Evolutionary conservation across 176 grass and related monocot species (phyloP), one percentile per base, ranked within the genome.

Genomic region (Ananas comosus): DNA sequence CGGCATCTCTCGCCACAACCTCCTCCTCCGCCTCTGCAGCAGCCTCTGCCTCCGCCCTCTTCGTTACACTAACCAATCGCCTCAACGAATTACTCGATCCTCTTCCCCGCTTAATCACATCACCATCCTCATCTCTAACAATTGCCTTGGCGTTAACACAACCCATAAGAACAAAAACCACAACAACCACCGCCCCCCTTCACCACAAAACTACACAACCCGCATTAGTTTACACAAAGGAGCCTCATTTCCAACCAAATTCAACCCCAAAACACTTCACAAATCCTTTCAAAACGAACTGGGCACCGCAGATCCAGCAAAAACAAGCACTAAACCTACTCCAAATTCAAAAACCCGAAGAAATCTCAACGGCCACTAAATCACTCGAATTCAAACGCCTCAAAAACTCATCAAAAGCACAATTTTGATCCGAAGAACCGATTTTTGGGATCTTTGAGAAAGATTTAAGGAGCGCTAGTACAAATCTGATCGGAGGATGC

Each of bases 71-170:
- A 59, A 91, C 85, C 72, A 99, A 80, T 49, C 90, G 87, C 72
- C 81, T 91, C 13, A 93, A 69, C 10, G 95, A 93, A 75, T 85
- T 91, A 80, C 89, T 89, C 0, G 83, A 87, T 10, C 82, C 81
- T 33, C 61, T 80, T 63, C 77, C 78, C 64, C 78, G 78, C 49
- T 73, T 89, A 67, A 82, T 88, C 58, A 74, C 73, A 72, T 87
- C 80, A 4, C 80, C 61, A 11, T 64, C 33, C 13, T 83, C 82
- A 4, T 49, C 63, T 13, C 85, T 86, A 13, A 61, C 80, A 80
- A 88, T 85, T 80, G 86, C 83, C 76, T 99, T 99, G 2, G 95
- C 90, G 79, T 81, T 86, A 70, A 87, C 77, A 57, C 95, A 99
- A 67, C 95, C 95, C 95, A 99, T 99, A 54, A 80, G 71, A 16